Conservation (phyloP, 164 flowering plant genomes). For the Berberis thunbergii region DNA sequence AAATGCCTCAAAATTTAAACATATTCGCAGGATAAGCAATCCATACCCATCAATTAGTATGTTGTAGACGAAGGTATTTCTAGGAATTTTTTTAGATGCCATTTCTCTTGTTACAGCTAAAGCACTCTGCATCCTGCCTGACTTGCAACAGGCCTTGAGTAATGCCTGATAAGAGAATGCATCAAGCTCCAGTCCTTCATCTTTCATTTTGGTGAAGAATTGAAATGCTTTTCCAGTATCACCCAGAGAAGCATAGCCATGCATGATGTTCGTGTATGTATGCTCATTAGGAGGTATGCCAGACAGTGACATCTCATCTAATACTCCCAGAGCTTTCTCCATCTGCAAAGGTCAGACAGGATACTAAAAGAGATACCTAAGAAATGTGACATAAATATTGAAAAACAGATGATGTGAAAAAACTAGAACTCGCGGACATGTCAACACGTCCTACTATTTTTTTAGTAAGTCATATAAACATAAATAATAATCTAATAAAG, state of each 20-base stretch:
- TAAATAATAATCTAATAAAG: no score
- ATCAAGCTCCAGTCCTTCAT: conserved; percentile 79
- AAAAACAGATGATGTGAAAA: no score
- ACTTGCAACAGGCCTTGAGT: conserved; percentile 95
- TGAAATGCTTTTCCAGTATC: conserved; percentile 93
- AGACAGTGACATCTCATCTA: conserved; percentile 80
- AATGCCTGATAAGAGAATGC: conserved; percentile 81
- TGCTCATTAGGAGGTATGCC: conserved; percentile 72
- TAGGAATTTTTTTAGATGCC: conserved; percentile 64
- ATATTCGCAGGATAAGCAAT: background rate
- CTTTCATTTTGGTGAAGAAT: conserved; percentile 71
- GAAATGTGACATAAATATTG: no score
- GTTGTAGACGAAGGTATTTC: conserved; percentile 84
- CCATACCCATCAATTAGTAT: conserved; percentile 95
- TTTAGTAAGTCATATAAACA: no score
- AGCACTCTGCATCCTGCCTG: conserved; percentile 99
- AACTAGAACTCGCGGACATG: no score
- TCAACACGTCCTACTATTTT: no score
- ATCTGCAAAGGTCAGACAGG: conserved; percentile 40
- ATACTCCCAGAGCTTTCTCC: conserved; percentile 70
- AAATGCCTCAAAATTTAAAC: background rate
- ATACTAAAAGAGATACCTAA: background rate
- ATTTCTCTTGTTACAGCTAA: conserved; percentile 91
- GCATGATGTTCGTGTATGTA: conserved; percentile 89
- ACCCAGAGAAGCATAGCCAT: conserved; percentile 93